A percentile compares a stretch with the other conserved stretches of the same genome.
Evolutionary conservation across 495 filamentous ascomycete species (phyloP).

Genomic region (Parathielavia hyrcaniae): DNA sequence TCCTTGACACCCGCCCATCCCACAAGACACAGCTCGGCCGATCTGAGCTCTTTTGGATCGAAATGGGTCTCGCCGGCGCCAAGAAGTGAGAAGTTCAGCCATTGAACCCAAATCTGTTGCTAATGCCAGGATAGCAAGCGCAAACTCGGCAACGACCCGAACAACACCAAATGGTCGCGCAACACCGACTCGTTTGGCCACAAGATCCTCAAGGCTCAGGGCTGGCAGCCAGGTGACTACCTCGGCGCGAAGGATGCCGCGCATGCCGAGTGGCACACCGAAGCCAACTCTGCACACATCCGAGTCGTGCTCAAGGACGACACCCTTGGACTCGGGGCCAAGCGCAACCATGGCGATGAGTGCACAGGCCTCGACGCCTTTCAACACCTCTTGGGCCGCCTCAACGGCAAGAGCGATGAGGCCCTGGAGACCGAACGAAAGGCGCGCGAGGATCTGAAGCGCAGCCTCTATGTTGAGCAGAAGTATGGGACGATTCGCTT

Average conservation of each 20-base stretch:
- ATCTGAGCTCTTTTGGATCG: slow-evolving; percentile 14
- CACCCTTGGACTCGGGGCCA: slow-evolving; percentile 80
- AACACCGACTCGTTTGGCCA: slow-evolving; percentile 80
- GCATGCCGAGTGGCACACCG: slow-evolving; percentile 67
- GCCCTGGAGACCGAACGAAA: slow-evolving; percentile 59
- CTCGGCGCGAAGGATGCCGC: slow-evolving; percentile 68
- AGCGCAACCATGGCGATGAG: slow-evolving; percentile 58
- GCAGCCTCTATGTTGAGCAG: slow-evolving; percentile 58
- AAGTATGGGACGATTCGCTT: slow-evolving; percentile 73
- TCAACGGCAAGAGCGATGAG: slow-evolving; percentile 78
- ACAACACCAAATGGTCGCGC: slow-evolving; percentile 85
- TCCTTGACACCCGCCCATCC: neutral
- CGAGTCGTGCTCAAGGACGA: slow-evolving; percentile 79
- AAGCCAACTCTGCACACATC: slow-evolving; percentile 71
- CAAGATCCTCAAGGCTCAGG: slow-evolving; percentile 74
- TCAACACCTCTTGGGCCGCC: slow-evolving; percentile 71
- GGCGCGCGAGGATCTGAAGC: slow-evolving; percentile 54
- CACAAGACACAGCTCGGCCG: slow-evolving; percentile 17
- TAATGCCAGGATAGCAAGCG: slow-evolving; percentile 52
- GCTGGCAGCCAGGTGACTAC: slow-evolving; percentile 78
- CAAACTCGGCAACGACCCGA: slow-evolving; percentile 82
- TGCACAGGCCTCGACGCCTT: slow-evolving; percentile 78
- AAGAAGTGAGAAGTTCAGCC: slow-evolving; percentile 51
- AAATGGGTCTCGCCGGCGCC: slow-evolving; percentile 70
- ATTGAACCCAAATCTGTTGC: neutral